Evolutionary conservation across 179 eudicot genomes (phyloP).

Genomic region (Amaranthus tricolor): DNA sequence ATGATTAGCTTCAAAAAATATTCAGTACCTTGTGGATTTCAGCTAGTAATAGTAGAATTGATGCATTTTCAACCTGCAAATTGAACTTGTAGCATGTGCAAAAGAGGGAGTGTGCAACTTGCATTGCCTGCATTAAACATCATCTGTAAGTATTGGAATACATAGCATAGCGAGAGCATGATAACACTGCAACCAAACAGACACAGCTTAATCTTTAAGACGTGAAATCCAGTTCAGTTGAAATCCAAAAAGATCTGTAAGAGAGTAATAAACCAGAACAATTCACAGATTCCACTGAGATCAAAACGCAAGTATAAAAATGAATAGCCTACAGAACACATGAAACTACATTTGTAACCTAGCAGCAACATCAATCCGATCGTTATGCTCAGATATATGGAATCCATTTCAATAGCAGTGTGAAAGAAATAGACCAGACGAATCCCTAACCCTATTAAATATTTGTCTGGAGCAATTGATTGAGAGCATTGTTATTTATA

Average conservation of each 20-base stretch:
- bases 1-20: not conserved
- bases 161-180: not conserved
- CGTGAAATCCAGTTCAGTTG: not conserved
- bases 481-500: not conserved
- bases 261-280: not conserved
- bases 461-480: not conserved
- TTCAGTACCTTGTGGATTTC: constrained; percentile 86
- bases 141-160: not conserved
- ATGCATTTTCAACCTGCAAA: constrained; percentile 86
- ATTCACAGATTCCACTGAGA: not conserved
- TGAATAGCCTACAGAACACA: no score
- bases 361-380: no score
- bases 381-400: no score
- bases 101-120: constrained; percentile 80
- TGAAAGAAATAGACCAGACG: no score
- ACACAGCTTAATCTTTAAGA: not conserved
- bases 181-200: constrained; percentile 1
- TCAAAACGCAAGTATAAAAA: no score
- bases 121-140: constrained; percentile 69
- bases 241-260: not conserved
- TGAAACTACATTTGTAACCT: no score
- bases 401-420: no score
- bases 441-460: no score
- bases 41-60: constrained; percentile 81
- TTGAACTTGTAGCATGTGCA: constrained; percentile 92